These are phyloP conservation scores for Ganoderma multipileum DNA, from an alignment of 1,284 basidiomycete genomes.

Conservation along the genomic window DNA sequence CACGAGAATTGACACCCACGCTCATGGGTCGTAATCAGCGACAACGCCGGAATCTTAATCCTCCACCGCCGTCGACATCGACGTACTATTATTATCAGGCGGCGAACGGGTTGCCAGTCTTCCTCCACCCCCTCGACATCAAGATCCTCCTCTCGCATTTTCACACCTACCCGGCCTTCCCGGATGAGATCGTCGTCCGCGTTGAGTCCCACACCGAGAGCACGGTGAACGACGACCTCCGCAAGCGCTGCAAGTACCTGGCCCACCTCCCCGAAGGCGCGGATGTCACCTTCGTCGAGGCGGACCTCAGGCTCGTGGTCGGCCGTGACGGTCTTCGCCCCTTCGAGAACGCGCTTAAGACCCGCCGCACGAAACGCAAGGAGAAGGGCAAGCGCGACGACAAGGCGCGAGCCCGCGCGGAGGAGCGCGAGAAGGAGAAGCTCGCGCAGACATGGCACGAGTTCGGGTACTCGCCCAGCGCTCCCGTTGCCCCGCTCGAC, in stretches of 20 bases:
- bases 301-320: slow-evolving; percentile 82
- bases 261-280: slow-evolving; percentile 91
- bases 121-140: slow-evolving; percentile 95
- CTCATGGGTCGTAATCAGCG: slow-evolving; percentile 50
- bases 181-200: slow-evolving; percentile 79
- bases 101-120: slow-evolving; percentile 90
- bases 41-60: slow-evolving; percentile 79
- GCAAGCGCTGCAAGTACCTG: slow-evolving; percentile 95
- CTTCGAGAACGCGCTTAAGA: slow-evolving; percentile 82
- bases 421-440: slow-evolving; percentile 73
- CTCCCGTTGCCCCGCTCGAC: slow-evolving; percentile 10
- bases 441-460: slow-evolving; percentile 37
- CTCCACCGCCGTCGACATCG: slow-evolving; percentile 80
- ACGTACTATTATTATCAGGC: slow-evolving; percentile 97
- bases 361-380: slow-evolving; percentile 75
- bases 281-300: slow-evolving; percentile 95
- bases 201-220: slow-evolving; percentile 82
- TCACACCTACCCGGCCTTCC: slow-evolving; percentile 85
- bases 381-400: slow-evolving; percentile 87
- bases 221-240: slow-evolving; percentile 89
- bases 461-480: slow-evolving; percentile 29
- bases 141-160: slow-evolving; percentile 91
- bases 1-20: slow-evolving; percentile 36
- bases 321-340: slow-evolving; percentile 73
- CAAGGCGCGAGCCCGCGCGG: slow-evolving; percentile 77